Base-by-base conservation (phyloP, 1,139 yeast genomes). In the Wickerhamomyces sp. region DNA sequence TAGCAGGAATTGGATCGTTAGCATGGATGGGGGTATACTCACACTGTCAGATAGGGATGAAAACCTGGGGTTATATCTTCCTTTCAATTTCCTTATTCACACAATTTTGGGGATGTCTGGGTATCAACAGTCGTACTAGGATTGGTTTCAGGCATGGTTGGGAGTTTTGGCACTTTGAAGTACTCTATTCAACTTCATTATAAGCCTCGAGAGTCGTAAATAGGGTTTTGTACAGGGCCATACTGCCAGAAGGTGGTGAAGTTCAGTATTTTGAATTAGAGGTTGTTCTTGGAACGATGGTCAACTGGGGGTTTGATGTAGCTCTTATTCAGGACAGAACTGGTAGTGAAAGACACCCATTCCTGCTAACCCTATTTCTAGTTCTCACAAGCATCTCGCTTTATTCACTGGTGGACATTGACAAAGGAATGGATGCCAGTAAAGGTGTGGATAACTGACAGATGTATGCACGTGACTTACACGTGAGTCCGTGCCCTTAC, bases 221-320 rank as follows among this genome's bases (percentile, higher is more conserved):
- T 47, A 60, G 77, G 49, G 62, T 67, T 2, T 58, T 69, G 0
- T 72, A 71, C 49, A 68, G 73, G 40, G 59, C 72, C 0, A 55
- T 72, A 44, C 56, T 72, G 26, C 77, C 77, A 1, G 64, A 60
- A 44, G 76, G 76, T 0, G 66, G 68, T 34, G 76, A 72, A 47
- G 75, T 75, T 2, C 75, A 72, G 50, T 72, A 64, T 45, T 71
- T 72, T 54, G 77, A 76, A 0, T 56, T 72, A 39, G 76, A 72
- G 45, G 61, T 71, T 7, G 64, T 71, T 64, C 59, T 72, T 34
- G 76, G 76, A 0, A 66, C 72, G 11, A 68, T 75, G 6, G 66
- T 73, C 4, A 74, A 75, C 2, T 72, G 76, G 76, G 67, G 70
- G 40, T 75, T 75, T 7, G 56, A 61, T 0, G 71, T 67, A 52